These are phyloP conservation scores for Fusarium illudens DNA, from an alignment of 2,329 filamentous ascomycete species.

Conservation along the genomic window DNA sequence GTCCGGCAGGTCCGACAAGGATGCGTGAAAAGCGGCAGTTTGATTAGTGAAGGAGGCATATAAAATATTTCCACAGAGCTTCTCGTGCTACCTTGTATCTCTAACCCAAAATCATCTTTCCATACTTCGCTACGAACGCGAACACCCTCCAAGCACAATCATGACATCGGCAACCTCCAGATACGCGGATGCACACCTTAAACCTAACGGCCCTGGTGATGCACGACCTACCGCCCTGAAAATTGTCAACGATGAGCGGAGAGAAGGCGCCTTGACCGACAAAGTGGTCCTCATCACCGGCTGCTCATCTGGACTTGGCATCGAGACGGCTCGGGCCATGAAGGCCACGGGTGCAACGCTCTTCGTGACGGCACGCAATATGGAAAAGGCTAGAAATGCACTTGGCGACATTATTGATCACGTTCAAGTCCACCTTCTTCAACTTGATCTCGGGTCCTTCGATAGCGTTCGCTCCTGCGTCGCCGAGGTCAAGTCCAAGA, in stretches of 20 bases:
- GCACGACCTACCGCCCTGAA: constrained; percentile 52
- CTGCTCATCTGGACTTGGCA: constrained; percentile 53
- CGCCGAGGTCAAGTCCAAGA: constrained; percentile 25
- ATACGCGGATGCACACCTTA: constrained; percentile 20
- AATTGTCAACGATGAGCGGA: constrained; percentile 49
- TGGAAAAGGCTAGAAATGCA: constrained; percentile 36
- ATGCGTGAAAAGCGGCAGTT: neutral
- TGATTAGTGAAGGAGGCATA: neutral
- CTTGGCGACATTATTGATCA: constrained; percentile 23
- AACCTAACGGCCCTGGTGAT: constrained; percentile 48
- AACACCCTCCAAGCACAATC: neutral
- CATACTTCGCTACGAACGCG: neutral
- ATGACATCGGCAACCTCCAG: neutral
- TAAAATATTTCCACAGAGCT: neutral
- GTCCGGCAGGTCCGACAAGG: neutral
- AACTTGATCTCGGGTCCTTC: constrained; percentile 40
- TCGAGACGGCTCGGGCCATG: constrained; percentile 56
- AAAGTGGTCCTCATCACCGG: constrained; percentile 57
- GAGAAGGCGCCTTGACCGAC: constrained; percentile 44
- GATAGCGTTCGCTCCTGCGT: constrained; percentile 38
- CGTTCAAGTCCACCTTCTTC: constrained; percentile 31
- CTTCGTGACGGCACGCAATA: constrained; percentile 38
- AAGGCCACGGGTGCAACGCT: constrained; percentile 46
- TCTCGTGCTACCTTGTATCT: neutral
- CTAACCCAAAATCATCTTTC: neutral